Evolutionary conservation across 352 stramenopile genomes (phyloP).

Genomic region (Blastocystis sp.): DNA sequence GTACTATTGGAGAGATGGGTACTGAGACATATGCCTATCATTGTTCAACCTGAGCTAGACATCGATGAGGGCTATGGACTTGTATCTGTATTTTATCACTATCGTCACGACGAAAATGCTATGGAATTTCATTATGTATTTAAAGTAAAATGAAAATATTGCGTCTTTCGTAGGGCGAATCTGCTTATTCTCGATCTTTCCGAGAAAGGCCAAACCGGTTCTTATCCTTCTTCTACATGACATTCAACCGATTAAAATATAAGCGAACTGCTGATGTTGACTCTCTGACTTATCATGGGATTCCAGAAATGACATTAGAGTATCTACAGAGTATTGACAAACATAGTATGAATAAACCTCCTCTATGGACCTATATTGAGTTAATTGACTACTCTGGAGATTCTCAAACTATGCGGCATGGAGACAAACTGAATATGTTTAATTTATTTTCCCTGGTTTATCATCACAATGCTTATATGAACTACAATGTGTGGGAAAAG

Average conservation of each 20-base stretch:
- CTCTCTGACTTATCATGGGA: background rate
- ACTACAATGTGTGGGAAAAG: conserved; percentile 28
- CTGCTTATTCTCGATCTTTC: background rate
- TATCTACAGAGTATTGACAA: background rate
- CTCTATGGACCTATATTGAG: conserved; percentile 21
- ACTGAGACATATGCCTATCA: background rate
- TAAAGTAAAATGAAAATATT: background rate
- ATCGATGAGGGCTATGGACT: conserved; percentile 22
- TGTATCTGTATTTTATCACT: conserved; percentile 36
- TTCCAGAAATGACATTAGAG: background rate
- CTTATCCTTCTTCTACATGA: conserved; percentile 54
- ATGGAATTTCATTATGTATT: conserved; percentile 57
- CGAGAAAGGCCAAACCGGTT: conserved; percentile 1
- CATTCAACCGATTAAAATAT: conserved; percentile 47
- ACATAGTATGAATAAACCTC: background rate
- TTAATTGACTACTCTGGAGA: conserved; percentile 41
- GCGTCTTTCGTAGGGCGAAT: conserved; percentile 1
- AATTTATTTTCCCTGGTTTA: conserved; percentile 34
- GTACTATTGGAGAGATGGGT: background rate
- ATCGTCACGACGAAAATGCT: background rate
- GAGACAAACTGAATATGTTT: conserved; percentile 39
- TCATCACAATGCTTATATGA: conserved; percentile 58
- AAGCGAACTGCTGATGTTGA: conserved; percentile 41
- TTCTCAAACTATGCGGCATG: conserved; percentile 21
- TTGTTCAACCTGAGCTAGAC: conserved; percentile 17